Conservation (phyloP, 2,329 filamentous ascomycete genomes). For the Cercospora sp. region DNA sequence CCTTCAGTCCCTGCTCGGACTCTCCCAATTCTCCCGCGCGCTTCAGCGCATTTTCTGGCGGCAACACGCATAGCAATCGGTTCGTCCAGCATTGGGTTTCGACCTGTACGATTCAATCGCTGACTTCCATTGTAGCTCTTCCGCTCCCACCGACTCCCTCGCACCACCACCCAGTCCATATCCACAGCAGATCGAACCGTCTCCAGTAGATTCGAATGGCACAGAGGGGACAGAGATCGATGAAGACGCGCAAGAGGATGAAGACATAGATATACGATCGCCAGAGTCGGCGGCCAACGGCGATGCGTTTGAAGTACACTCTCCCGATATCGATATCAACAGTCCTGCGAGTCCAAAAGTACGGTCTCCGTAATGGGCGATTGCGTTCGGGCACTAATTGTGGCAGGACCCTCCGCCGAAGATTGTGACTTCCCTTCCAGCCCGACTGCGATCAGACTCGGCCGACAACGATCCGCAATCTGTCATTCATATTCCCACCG, state of each 20-base stretch:
- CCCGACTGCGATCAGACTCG: conserved; percentile 52
- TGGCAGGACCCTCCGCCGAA: conserved; percentile 42
- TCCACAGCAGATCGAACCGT: conserved; percentile 71
- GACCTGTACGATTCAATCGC: neutral
- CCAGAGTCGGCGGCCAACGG: conserved; percentile 20
- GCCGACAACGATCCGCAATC: conserved; percentile 76
- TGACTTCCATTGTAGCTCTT: conserved; percentile 43
- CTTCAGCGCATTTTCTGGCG: conserved; percentile 44
- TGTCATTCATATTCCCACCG: conserved; percentile 86
- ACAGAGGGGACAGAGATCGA: conserved; percentile 84
- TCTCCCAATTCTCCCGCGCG: conserved; percentile 52
- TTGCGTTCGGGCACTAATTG: conserved; percentile 16
- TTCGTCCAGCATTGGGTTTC: conserved; percentile 36
- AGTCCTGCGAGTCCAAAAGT: conserved; percentile 38
- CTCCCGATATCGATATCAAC: conserved; percentile 38
- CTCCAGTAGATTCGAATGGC: conserved; percentile 81
- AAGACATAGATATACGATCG: conserved; percentile 43
- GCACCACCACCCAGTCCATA: conserved; percentile 54
- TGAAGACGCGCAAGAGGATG: conserved; percentile 67
- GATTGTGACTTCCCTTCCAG: conserved; percentile 50
- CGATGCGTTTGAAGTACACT: conserved; percentile 26
- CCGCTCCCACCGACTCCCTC: conserved; percentile 50
- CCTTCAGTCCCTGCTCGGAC: conserved; percentile 55
- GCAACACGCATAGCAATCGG: conserved; percentile 38
- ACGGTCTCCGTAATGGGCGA: conserved; percentile 33